A percentile compares a stretch with the other conserved stretches of the same genome.
These are phyloP conservation scores for Geotrichum klebahnii DNA, from an alignment of 1,139 yeast species.

Conservation along the genomic window DNA sequence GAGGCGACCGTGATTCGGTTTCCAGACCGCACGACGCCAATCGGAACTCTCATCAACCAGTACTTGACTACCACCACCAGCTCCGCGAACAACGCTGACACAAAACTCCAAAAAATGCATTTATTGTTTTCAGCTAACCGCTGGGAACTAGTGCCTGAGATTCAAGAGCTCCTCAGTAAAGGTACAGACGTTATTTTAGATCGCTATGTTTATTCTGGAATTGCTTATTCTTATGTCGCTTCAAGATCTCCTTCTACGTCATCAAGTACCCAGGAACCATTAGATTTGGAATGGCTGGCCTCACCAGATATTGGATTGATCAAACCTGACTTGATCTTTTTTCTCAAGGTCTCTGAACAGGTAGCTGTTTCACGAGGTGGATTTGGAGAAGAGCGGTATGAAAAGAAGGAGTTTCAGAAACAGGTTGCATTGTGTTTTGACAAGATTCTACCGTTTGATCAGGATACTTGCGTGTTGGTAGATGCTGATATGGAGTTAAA, in stretches of 20 bases:
- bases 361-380: conserved; percentile 62
- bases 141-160: conserved; percentile 70
- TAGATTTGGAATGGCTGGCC: conserved; percentile 61
- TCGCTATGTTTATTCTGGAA: conserved; percentile 87
- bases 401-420: conserved; percentile 64
- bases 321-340: conserved; percentile 77
- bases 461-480: conserved; percentile 44
- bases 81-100: conserved; percentile 26
- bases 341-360: conserved; percentile 56
- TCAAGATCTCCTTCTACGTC: conserved; percentile 22
- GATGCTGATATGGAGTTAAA: conserved; percentile 63
- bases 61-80: conserved; percentile 52
- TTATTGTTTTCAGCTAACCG: conserved; percentile 87
- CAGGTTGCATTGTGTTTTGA: conserved; percentile 61
- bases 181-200: conserved; percentile 72
- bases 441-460: conserved; percentile 40
- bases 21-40: conserved; percentile 79
- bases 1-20: conserved; percentile 58
- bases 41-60: conserved; percentile 72
- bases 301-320: conserved; percentile 82
- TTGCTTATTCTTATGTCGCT: conserved; percentile 63
- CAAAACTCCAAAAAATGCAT: conserved; percentile 65
- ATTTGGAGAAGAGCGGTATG: conserved; percentile 92
- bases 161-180: conserved; percentile 44
- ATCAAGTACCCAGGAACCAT: conserved; percentile 51